Percentiles rank a stretch among this genome's conserved stretches.
Evolutionary conservation across 2,329 filamentous ascomycete species (phyloP).

Genomic region (Sporothrix euskadiensis): DNA sequence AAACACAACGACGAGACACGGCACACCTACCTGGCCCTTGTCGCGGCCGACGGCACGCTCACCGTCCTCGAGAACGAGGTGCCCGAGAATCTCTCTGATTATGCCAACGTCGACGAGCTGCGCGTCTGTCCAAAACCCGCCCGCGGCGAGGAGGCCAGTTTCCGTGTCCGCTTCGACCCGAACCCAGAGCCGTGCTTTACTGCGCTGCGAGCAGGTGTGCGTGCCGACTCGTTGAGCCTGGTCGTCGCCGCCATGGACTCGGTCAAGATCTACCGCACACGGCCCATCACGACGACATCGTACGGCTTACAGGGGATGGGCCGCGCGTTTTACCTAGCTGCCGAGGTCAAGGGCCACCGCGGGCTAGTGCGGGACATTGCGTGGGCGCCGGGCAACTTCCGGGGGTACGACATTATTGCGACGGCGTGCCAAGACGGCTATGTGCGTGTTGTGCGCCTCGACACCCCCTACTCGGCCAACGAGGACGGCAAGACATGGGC

Average conservation of each 20-base stretch:
- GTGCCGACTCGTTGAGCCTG: constrained; percentile 74
- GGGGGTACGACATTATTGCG: constrained; percentile 86
- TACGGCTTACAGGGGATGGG: constrained; percentile 56
- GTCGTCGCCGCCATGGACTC: constrained; percentile 84
- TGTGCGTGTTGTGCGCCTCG: constrained; percentile 82
- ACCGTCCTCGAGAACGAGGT: constrained; percentile 82
- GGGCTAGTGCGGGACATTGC: constrained; percentile 82
- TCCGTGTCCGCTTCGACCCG: constrained; percentile 84
- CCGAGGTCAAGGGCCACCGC: constrained; percentile 70
- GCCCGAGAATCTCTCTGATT: constrained; percentile 77
- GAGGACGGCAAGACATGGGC: constrained; percentile 55
- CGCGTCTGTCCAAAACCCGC: constrained; percentile 69
- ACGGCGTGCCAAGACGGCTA: constrained; percentile 91
- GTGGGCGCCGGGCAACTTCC: constrained; percentile 89
- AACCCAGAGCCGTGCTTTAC: constrained; percentile 79
- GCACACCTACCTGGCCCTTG: constrained; percentile 81
- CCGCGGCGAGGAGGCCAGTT: constrained; percentile 82
- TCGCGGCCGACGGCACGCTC: constrained; percentile 74
- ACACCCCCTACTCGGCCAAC: constrained; percentile 54
- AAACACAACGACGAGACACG: constrained; percentile 75
- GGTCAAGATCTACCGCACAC: constrained; percentile 80
- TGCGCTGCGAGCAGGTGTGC: constrained; percentile 76
- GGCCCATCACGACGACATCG: constrained; percentile 55
- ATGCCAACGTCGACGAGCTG: constrained; percentile 73
- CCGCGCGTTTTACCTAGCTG: constrained; percentile 83